Evolutionary conservation across 192 early-diverging fungal genomes (phyloP).

Genomic region (Coemansia sp.): DNA sequence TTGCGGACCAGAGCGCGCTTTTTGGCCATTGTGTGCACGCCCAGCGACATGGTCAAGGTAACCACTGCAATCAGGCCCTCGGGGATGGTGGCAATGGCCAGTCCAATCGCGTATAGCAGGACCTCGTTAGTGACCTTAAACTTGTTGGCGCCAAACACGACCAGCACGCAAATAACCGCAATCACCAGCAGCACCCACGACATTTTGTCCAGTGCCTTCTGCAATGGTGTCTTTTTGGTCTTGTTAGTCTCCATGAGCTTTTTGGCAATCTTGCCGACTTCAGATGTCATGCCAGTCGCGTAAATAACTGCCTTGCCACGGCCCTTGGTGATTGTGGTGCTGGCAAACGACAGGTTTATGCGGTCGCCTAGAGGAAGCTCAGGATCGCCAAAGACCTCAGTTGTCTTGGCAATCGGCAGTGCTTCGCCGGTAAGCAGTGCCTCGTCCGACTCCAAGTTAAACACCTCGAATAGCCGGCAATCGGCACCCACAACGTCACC

Average conservation of each 20-base stretch:
- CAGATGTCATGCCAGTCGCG: conserved; percentile 78
- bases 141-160: conserved; percentile 75
- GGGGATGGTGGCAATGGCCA: conserved; percentile 93
- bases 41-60: conserved; percentile 90
- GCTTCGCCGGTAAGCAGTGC: conserved; percentile 91
- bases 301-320: conserved; percentile 89
- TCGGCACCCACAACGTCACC: conserved; percentile 95
- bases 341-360: conserved; percentile 86
- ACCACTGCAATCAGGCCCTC: conserved; percentile 94
- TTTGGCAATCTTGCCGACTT: conserved; percentile 90
- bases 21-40: conserved; percentile 82
- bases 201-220: conserved; percentile 70
- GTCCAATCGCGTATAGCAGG: conserved; percentile 74
- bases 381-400: conserved; percentile 62
- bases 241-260: conserved; percentile 64
- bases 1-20: conserved; percentile 87
- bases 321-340: conserved; percentile 84
- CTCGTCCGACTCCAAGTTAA: conserved; percentile 91
- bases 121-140: conserved; percentile 62
- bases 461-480: conserved; percentile 74
- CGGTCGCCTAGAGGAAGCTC: conserved; percentile 84
- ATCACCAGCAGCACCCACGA: conserved; percentile 73
- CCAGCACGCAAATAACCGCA: conserved; percentile 70
- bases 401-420: conserved; percentile 73
- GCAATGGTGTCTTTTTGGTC: conserved; percentile 61